Evolutionary conservation across 768 basidiomycete genomes (phyloP).

Genomic region (Tylopilus rubrobrunneus): DNA sequence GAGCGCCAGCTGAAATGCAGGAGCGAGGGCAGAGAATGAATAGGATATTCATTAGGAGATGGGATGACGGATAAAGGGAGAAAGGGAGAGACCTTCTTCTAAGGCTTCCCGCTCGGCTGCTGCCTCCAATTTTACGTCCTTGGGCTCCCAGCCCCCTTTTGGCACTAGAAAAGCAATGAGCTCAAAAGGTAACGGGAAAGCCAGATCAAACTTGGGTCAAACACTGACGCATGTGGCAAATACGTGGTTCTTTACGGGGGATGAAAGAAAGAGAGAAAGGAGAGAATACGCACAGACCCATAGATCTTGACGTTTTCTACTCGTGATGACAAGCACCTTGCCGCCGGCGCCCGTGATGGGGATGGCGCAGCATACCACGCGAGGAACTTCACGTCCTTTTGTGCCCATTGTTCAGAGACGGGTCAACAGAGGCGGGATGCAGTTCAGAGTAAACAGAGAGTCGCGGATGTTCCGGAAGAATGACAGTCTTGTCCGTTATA

Average conservation of each 20-base stretch:
- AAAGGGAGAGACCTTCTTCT: constrained; percentile 94
- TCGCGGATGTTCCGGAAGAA: not conserved
- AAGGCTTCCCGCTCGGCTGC: constrained; percentile 89
- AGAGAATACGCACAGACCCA: constrained; percentile 80
- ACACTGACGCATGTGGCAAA: constrained; percentile 1
- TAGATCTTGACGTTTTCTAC: constrained; percentile 71
- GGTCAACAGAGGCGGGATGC: not conserved
- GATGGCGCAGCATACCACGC: constrained; percentile 89
- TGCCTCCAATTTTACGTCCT: constrained; percentile 77
- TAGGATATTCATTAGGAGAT: constrained; percentile 61
- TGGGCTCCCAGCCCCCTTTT: constrained; percentile 89
- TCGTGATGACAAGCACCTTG: constrained; percentile 81
- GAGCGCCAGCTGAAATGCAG: constrained; percentile 69
- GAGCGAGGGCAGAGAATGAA: constrained; percentile 22
- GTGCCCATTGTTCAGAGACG: constrained; percentile 38
- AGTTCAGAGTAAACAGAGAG: not conserved
- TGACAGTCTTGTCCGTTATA: not conserved
- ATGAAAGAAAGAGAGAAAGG: constrained; percentile 7
- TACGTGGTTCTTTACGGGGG: not conserved
- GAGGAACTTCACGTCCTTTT: constrained; percentile 76
- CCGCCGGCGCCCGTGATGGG: constrained; percentile 70
- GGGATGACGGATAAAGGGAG: constrained; percentile 69
- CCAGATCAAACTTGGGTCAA: not conserved
- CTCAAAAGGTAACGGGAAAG: not conserved
- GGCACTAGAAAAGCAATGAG: constrained; percentile 52